Evolutionary conservation across 768 basidiomycete species (phyloP), one percentile per base, ranked within the genome.

Genomic region (Termitomyces sp.): DNA sequence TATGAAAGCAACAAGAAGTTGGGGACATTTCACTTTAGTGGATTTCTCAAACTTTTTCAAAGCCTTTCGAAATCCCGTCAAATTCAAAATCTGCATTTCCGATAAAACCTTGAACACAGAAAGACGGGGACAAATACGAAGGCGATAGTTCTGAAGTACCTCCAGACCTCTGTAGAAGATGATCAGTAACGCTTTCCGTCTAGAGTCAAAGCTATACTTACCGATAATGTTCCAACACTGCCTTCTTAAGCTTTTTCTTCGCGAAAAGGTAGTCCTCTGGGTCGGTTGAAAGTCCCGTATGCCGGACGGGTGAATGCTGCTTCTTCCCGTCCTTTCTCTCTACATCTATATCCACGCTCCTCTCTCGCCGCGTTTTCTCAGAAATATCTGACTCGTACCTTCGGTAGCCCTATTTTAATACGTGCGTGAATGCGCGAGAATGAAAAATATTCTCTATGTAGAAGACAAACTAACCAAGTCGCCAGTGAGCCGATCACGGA

Each of bases 21-120:
- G 14, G 26, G 14, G 33, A 45, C 26, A 4, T 59, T 68, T 8
- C 63, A 88, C 87, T 69, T 79, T 84, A 14, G 92, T 88, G 4
- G 80, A 72, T 68, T 92, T 94, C 66, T 88, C 89, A 60, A 91
- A 94, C 68, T 93, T 94, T 72, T 89, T 93, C 56, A 94, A 68
- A 0, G 86, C 86, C 68, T 94, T 94, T 28, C 90, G 79, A 68
- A 97, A 94, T 1, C 96, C 97, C 1, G 92, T 90, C 10, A 94
- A 70, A 69, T 99, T 98, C 41, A 98, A 71, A 46, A 89, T 84
- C 87, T 92, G 61, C 22, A 26, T 13, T 26, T 6, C 2, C 30
- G 4, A 4, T 26, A 22, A 49, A 28, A 7, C 48, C 6, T 24
- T 11, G 2, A 9, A 24, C 20, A 13, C 13, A 22, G 30, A 46